Evolutionary conservation across 352 stramenopile species (phyloP), one percentile per base, ranked within the genome.

Genomic region (Phytophthora ramorum): DNA sequence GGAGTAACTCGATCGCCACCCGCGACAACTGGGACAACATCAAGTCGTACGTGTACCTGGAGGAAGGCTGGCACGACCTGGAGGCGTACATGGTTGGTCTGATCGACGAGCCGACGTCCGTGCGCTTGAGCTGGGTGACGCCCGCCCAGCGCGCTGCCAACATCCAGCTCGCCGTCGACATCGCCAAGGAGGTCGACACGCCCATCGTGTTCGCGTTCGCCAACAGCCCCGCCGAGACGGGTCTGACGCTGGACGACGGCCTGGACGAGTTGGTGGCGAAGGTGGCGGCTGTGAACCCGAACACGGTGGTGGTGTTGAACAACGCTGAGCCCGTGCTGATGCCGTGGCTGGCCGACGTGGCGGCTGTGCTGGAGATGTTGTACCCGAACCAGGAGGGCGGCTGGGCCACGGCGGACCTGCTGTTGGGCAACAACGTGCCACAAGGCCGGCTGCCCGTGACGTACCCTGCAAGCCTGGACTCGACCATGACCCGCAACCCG

Each of bases 321-420:
- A 75, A 71, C 46, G 67, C 67, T 4, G 67, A 75, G 32, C 63
- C 68, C 1, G 63, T 76, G 28, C 26, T 64, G 45, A 76, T 76
- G 68, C 68, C 68, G 47, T 76, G 63, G 68, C 47, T 76, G 19
- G 63, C 55, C 46, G 59, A 69, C 4, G 68, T 76, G 34, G 63
- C 63, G 17, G 68, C 68, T n/a, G 68, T 76, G 26, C 48, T 76
- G 40, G 68, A 73, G 43, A 70, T 70, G 68, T 47, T 76, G 58
- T 76, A 73, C 58, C 68, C 68, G 57, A 76, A 76, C 68, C 68
- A 76, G 28, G 68, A 76, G 43, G 68, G 68, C 12, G 68, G 68
- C 28, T 76, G 63, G 68, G 68, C 68, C 41, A 76, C 68, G 46
- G 63, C 68, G 0, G 68, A 76, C 16, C 20, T 76, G 52, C 53